Conservation (phyloP, 2,329 filamentous ascomycete species). For the Talaromyces sp. region DNA sequence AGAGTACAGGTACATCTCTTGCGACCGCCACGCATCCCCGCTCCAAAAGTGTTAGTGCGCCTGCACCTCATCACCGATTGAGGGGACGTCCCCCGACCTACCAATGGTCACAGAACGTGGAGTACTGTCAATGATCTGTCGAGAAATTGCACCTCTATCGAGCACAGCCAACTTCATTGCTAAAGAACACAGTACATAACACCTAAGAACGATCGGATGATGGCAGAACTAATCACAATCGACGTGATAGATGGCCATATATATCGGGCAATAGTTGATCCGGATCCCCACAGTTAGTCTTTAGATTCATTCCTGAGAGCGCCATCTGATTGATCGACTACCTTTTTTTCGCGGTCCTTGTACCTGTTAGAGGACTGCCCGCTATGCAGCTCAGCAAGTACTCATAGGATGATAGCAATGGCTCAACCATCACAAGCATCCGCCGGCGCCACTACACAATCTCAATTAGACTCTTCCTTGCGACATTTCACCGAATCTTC, state of each 20-base stretch:
- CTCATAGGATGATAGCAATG: neutral
- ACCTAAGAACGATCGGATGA: neutral
- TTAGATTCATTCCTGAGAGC: neutral
- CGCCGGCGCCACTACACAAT: conserved; percentile 24
- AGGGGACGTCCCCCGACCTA: neutral
- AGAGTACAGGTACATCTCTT: neutral
- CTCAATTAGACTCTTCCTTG: conserved; percentile 69
- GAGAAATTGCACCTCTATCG: neutral
- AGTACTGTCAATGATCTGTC: neutral
- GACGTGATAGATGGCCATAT: neutral
- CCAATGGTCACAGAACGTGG: neutral
- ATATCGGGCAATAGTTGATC: conserved; percentile 2
- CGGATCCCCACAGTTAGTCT: neutral
- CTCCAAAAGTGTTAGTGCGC: neutral
- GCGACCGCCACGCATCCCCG: neutral
- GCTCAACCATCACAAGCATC: conserved; percentile 1
- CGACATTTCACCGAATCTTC: conserved; percentile 69
- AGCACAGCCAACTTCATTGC: neutral
- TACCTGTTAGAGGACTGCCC: neutral
- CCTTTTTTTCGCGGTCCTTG: neutral
- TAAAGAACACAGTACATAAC: neutral
- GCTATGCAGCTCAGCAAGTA: neutral
- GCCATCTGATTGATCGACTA: neutral
- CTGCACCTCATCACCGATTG: neutral
- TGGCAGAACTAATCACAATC: neutral